Conservation (phyloP, 2,329 filamentous ascomycete species). For the Paracamarosporium sp. region DNA sequence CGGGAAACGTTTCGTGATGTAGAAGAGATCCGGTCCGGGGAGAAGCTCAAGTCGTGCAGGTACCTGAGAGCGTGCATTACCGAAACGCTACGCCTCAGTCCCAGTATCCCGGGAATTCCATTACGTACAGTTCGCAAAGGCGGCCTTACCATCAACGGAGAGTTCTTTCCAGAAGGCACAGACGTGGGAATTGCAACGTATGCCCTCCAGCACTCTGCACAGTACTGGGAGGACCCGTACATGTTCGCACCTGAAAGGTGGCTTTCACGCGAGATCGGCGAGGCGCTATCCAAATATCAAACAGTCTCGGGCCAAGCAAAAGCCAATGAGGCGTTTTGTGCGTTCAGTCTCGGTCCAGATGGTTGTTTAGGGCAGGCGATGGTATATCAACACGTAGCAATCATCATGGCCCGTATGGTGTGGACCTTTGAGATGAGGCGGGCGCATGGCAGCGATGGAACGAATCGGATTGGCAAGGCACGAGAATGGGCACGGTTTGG, state of each 20-base stretch:
- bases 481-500: too few species aligned
- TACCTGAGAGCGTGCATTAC: constrained; percentile 31
- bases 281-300: too few species aligned
- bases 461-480: too few species aligned
- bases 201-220: constrained; percentile 22
- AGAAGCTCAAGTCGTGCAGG: constrained; percentile 14
- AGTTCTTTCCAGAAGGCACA: constrained; percentile 19
- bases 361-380: too few species aligned
- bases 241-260: constrained; percentile 20
- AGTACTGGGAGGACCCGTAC: constrained; percentile 20
- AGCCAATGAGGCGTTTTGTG: too few species aligned
- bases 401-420: too few species aligned
- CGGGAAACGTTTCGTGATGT: constrained; percentile 7
- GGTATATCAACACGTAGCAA: too few species aligned
- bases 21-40: constrained; percentile 23
- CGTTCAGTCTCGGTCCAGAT: too few species aligned
- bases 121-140: constrained; percentile 20
- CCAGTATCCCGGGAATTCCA: constrained; percentile 12
- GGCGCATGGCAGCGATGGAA: too few species aligned
- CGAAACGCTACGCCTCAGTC: constrained; percentile 27
- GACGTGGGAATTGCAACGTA: constrained; percentile 21
- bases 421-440: too few species aligned
- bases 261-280: too few species aligned
- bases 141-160: constrained; percentile 23
- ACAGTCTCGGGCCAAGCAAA: too few species aligned